Evolutionary conservation across 1,139 yeast genomes (phyloP).

Genomic region (Debaryomyces subglobosus): DNA sequence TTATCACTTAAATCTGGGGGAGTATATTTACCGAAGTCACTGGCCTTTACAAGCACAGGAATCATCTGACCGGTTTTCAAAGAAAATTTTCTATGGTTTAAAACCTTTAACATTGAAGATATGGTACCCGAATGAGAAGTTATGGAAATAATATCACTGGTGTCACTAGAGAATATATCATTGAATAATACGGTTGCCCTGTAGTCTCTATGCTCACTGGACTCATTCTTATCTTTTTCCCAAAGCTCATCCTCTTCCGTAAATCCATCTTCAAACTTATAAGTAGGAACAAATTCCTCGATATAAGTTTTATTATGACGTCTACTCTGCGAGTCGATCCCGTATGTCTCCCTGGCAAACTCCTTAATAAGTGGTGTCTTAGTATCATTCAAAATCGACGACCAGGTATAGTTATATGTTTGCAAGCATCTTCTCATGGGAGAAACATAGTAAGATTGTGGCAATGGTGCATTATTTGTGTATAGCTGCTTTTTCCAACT

Average conservation of each 20-base stretch:
- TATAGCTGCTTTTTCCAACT: conserved; percentile 23
- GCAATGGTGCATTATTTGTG: conserved; percentile 26
- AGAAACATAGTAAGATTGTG: conserved; percentile 35
- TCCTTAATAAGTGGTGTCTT: conserved; percentile 35
- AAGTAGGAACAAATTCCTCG: conserved; percentile 23
- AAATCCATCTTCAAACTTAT: conserved; percentile 33
- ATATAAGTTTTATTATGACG: conserved; percentile 35
- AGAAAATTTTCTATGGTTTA: conserved; percentile 28
- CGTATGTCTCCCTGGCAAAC: conserved; percentile 40
- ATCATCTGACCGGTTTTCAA: conserved; percentile 26
- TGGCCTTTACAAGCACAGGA: conserved; percentile 21
- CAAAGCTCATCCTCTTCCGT: conserved; percentile 32
- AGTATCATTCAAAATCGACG: conserved; percentile 14
- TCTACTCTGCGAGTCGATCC: conserved; percentile 39
- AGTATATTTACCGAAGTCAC: not conserved
- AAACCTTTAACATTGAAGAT: conserved; percentile 29
- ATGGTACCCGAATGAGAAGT: conserved; percentile 42
- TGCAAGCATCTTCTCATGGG: conserved; percentile 40
- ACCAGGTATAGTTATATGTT: conserved; percentile 37
- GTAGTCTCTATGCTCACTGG: conserved; percentile 27
- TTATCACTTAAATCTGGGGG: conserved; percentile 1
- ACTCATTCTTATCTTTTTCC: conserved; percentile 28
- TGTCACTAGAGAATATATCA: conserved; percentile 33
- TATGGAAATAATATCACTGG: conserved; percentile 30
- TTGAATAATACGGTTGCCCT: conserved; percentile 34